These are phyloP conservation scores for Hypoxylon perforatum DNA, from an alignment of 495 filamentous ascomycete genomes.

Conservation along the genomic window DNA sequence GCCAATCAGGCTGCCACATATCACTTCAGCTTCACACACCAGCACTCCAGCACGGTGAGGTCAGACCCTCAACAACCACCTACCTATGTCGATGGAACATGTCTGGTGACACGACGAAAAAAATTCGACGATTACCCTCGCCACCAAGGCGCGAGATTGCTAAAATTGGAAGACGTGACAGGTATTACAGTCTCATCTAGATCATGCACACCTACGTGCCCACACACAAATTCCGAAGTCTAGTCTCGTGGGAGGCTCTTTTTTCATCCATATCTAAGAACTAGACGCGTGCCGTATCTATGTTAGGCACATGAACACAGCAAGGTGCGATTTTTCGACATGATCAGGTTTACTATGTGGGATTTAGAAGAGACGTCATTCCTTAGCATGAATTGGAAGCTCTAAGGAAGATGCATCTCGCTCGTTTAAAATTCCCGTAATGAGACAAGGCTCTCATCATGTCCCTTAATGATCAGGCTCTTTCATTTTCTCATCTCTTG, in stretches of 20 bases:
- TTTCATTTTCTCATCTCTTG: constrained; percentile 1
- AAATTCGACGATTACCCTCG: constrained; percentile 24
- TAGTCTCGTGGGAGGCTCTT: constrained; percentile 10
- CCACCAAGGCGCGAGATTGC: constrained; percentile 11
- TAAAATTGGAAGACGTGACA: constrained; percentile 35
- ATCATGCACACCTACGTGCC: constrained; percentile 35
- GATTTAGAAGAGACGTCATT: constrained; percentile 23
- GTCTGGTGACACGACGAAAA: constrained; percentile 22
- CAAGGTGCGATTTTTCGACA: constrained; percentile 4
- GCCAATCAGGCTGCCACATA: neutral
- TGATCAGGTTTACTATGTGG: constrained; percentile 4
- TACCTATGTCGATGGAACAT: constrained; percentile 16
- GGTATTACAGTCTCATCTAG: constrained; percentile 36
- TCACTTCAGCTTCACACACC: constrained; percentile 29
- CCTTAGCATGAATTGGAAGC: constrained; percentile 1
- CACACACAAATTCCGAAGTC: constrained; percentile 18
- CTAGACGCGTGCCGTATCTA: neutral
- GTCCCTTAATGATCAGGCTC: neutral
- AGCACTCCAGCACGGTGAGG: constrained; percentile 14
- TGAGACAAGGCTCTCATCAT: constrained; percentile 29
- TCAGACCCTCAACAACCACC: constrained; percentile 18
- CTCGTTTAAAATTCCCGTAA: constrained; percentile 40
- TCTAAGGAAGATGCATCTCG: neutral
- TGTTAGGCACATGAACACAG: neutral
- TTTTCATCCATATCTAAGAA: neutral